Evolutionary conservation across 2,329 filamentous ascomycete genomes (phyloP), one percentile per base, ranked within the genome.

Genomic region (Scleromitrula shiraiana): DNA sequence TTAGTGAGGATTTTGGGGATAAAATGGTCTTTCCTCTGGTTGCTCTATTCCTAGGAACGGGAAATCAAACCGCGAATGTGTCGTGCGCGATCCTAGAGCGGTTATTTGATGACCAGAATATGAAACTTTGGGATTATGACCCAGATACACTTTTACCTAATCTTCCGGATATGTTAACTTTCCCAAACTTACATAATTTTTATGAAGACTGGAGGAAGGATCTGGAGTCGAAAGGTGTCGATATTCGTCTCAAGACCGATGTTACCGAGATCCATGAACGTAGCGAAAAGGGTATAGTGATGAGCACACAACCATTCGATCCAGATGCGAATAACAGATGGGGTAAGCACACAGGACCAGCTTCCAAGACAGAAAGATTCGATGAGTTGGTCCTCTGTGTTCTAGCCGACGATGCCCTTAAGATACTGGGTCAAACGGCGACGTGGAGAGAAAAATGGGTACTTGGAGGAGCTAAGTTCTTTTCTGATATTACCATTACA

Each of bases 61-160:
- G 84, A 1, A 88, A 88, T 55, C 81, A 85, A 57, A 84, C 83
- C 0, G 78, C 83, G 0, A 79, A 86, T 53, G 83, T 88, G 0
- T 79, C 83, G 0, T 77, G 75, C 35, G 81, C 83, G 20, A 80
- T 88, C 27, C 69, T 88, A 4, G 77, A 82, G 59, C 66, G 77
- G 4, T 63, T 82, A 0, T 80, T 78, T 42, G 68, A 77, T 49
- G 74, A 77, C 48, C 75, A 75, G 0, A 76, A 76, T 46, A 76
- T 78, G 70, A 74, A 74, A 51, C 67, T 82, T 7, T 82, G 77
- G 77, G 67, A 76, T 23, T 80, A 78, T 53, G 76, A 80, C 42
- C 58, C 68, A 0, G 69, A 76, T 38, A 77, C 72, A 0, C 64
- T 81, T 3, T 60, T 79, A 1, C 73, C 72, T 1, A 83, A 83